Evolutionary conservation across 805 yeast species (phyloP).

Genomic region (Isabelozyma gotoi): DNA sequence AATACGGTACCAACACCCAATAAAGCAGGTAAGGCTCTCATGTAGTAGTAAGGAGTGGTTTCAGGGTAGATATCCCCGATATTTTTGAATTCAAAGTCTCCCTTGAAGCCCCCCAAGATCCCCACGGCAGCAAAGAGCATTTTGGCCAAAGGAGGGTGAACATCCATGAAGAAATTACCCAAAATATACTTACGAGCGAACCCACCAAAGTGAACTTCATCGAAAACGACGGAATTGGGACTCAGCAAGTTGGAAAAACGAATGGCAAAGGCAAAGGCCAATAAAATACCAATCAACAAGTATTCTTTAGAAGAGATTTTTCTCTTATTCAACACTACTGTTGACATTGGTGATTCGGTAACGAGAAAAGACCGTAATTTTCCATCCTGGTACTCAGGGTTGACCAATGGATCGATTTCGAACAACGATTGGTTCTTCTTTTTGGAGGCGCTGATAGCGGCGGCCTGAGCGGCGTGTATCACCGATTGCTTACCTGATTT

Average conservation of each 20-base stretch:
- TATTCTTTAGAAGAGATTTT: constrained; percentile 31
- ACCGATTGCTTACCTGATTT: background rate
- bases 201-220: constrained; percentile 96
- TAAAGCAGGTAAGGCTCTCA: constrained; percentile 70
- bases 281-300: constrained; percentile 32
- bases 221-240: constrained; percentile 86
- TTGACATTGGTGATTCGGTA: constrained; percentile 24
- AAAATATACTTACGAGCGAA: constrained; percentile 80
- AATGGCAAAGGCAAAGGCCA: constrained; percentile 54
- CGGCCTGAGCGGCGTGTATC: background rate
- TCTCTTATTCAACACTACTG: constrained; percentile 40
- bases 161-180: constrained; percentile 69
- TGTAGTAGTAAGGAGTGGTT: constrained; percentile 59
- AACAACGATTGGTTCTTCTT: constrained; percentile 1
- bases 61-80: constrained; percentile 67
- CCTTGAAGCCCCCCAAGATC: constrained; percentile 65
- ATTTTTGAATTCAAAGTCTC: constrained; percentile 63
- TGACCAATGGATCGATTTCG: constrained; percentile 44
- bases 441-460: background rate
- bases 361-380: constrained; percentile 52
- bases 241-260: constrained; percentile 59
- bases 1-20: constrained; percentile 69
- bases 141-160: constrained; percentile 79
- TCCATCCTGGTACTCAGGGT: constrained; percentile 43
- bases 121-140: constrained; percentile 75